phyloP scores from a whole-genome alignment of 345 rosid species.

The Camelina hispida region DNA sequence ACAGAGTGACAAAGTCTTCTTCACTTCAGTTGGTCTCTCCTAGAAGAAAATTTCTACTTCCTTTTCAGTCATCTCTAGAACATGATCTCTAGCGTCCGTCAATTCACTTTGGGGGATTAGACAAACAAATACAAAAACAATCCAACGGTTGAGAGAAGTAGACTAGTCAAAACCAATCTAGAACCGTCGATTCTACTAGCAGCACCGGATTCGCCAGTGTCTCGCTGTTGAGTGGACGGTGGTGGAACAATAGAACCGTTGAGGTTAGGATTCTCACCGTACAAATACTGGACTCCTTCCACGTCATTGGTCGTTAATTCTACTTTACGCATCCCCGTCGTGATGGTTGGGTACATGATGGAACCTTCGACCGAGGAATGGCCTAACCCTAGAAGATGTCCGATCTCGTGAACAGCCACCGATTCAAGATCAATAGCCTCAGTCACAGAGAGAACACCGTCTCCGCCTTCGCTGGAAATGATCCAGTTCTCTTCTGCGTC shows the following conservation, averaged over 20 bases:
- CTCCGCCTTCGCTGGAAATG: slow-evolving; percentile 45
- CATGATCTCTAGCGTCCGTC: slow-evolving; percentile 89
- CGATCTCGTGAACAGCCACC: slow-evolving; percentile 94
- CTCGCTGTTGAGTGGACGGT: slow-evolving; percentile 54
- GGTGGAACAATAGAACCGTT: slow-evolving; percentile 52
- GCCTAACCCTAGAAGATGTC: slow-evolving; percentile 88
- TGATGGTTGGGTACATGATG: slow-evolving; percentile 82
- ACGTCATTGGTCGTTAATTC: slow-evolving; percentile 64
- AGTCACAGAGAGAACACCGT: slow-evolving; percentile 19
- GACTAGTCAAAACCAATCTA: slow-evolving; percentile 39
- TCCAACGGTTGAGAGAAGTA: slow-evolving; percentile 49
- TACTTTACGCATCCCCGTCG: slow-evolving; percentile 67
- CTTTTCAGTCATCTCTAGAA: slow-evolving; percentile 90
- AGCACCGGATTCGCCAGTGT: slow-evolving; percentile 48
- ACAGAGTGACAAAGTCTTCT: slow-evolving; percentile 22
- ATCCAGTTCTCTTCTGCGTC: slow-evolving; percentile 81
- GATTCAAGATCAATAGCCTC: slow-evolving; percentile 78
- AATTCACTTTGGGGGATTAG: slow-evolving; percentile 72
- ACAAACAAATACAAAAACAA: slow-evolving; percentile 18
- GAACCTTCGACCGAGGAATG: slow-evolving; percentile 79
- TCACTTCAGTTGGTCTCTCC: slow-evolving; percentile 24
- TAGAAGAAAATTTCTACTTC: slow-evolving; percentile 87
- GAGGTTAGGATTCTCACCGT: slow-evolving; percentile 70
- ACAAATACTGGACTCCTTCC: slow-evolving; percentile 70
- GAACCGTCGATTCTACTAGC: slow-evolving; percentile 16